Evolutionary conservation across 1,284 basidiomycete species (phyloP).

Genomic region (Leccinum fallax): DNA sequence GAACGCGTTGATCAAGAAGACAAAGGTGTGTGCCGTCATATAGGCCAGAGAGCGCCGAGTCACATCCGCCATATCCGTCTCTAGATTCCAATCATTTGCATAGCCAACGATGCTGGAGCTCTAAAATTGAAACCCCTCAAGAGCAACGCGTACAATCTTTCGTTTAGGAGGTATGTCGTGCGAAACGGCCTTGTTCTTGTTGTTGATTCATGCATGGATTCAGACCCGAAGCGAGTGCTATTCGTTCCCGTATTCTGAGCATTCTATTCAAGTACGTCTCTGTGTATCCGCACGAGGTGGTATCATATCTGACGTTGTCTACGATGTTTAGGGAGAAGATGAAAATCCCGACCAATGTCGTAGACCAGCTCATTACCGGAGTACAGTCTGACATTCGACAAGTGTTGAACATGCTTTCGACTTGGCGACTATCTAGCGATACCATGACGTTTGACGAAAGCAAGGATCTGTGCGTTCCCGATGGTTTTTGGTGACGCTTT

Average conservation of each 20-base stretch:
- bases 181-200: neutral
- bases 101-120: conserved; percentile 88
- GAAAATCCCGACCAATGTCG: conserved; percentile 86
- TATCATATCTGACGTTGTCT: neutral
- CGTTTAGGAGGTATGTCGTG: conserved; percentile 70
- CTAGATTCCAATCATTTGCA: conserved; percentile 96
- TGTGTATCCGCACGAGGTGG: neutral
- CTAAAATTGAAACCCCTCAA: conserved; percentile 92
- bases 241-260: conserved; percentile 86
- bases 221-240: conserved; percentile 73
- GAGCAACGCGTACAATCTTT: conserved; percentile 72
- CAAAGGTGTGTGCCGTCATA: conserved; percentile 57
- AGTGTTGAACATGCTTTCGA: conserved; percentile 97
- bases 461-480: conserved; percentile 73
- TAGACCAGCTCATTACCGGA: conserved; percentile 89
- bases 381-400: conserved; percentile 96
- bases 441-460: conserved; percentile 91
- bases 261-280: conserved; percentile 81
- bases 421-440: conserved; percentile 82
- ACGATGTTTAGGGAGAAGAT: conserved; percentile 76
- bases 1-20: conserved; percentile 92
- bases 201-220: conserved; percentile 9
- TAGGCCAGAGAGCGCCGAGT: neutral
- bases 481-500: neutral
- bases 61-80: neutral